These are phyloP conservation scores for Ganoderma multipileum DNA, from an alignment of 1,284 basidiomycete species.

Conservation along the genomic window DNA sequence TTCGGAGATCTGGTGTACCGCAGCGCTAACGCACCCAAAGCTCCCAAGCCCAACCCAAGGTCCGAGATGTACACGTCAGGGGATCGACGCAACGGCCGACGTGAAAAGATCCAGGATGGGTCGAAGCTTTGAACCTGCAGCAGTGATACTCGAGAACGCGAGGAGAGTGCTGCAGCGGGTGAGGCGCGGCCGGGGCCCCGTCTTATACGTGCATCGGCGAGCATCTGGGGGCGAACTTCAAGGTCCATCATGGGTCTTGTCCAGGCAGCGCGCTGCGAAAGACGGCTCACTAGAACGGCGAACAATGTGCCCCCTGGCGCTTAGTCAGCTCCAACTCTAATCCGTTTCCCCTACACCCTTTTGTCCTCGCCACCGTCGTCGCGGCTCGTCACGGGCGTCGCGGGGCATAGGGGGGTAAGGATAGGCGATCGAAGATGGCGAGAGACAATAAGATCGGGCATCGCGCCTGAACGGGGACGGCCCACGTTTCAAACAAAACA, in stretches of 20 bases:
- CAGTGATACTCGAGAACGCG: neutral
- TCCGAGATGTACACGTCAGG: neutral
- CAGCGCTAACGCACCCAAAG: conserved; percentile 2
- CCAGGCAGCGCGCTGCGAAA: conserved; percentile 4
- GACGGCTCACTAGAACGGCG: conserved; percentile 17
- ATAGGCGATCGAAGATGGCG: conserved; percentile 38
- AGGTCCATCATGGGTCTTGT: conserved; percentile 17
- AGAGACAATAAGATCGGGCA: conserved; percentile 38
- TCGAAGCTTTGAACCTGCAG: conserved; percentile 1
- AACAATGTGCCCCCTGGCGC: conserved; percentile 26
- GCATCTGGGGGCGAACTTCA: neutral
- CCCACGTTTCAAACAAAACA: conserved; percentile 36
- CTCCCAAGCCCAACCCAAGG: neutral
- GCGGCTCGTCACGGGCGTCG: conserved; percentile 5
- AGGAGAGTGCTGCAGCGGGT: neutral
- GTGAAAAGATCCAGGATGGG: neutral
- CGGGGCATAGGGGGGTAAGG: conserved; percentile 14
- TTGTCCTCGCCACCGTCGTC: conserved; percentile 30
- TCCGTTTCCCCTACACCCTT: conserved; percentile 30
- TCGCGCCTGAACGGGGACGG: conserved; percentile 26
- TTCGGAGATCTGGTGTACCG: conserved; percentile 1
- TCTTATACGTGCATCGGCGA: conserved; percentile 15
- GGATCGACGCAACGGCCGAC: neutral
- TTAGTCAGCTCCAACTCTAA: conserved; percentile 39
- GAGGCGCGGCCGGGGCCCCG: neutral